Evolutionary conservation across 1,139 yeast genomes (phyloP).

Genomic region (Candida sanyaensis): DNA sequence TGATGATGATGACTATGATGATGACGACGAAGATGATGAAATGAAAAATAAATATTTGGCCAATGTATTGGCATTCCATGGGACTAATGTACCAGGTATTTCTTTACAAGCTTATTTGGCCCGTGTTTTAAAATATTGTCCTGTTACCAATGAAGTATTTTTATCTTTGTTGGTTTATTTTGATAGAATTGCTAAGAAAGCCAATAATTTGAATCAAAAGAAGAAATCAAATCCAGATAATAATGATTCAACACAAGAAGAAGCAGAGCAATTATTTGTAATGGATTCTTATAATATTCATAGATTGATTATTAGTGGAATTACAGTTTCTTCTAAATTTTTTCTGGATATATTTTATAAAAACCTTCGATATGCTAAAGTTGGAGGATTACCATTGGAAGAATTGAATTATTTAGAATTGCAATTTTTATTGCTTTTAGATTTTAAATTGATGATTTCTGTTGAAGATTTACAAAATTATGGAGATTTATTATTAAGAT

Average conservation of each 20-base stretch:
- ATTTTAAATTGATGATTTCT: slow-evolving; percentile 83
- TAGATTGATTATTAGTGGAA: slow-evolving; percentile 91
- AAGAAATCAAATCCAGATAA: slow-evolving; percentile 18
- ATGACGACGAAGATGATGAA: slow-evolving; percentile 46
- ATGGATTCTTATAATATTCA: slow-evolving; percentile 97
- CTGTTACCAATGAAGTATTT: slow-evolving; percentile 96
- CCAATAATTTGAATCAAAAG: slow-evolving; percentile 53
- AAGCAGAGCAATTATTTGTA: slow-evolving; percentile 68
- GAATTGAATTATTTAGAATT: slow-evolving; percentile 91
- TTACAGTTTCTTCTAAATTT: slow-evolving; percentile 93
- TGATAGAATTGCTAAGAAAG: slow-evolving; percentile 90
- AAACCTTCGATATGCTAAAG: slow-evolving; percentile 94
- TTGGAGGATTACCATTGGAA: slow-evolving; percentile 93
- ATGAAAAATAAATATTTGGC: slow-evolving; percentile 61
- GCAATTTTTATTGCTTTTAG: slow-evolving; percentile 81
- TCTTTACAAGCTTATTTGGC: slow-evolving; percentile 85
- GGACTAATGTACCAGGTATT: slow-evolving; percentile 93
- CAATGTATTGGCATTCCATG: slow-evolving; percentile 88
- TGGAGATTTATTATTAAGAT: slow-evolving; percentile 81
- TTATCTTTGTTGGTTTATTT: slow-evolving; percentile 86
- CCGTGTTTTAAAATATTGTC: slow-evolving; percentile 93
- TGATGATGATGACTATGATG: slow-evolving; percentile 25
- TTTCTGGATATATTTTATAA: slow-evolving; percentile 96
- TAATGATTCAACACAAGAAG: slow-evolving; percentile 13
- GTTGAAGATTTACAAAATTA: slow-evolving; percentile 90